A percentile compares a stretch with the other conserved stretches of the same genome.
Evolutionary conservation across 345 rosid species (phyloP).

Genomic region (Reutealis trisperma): DNA sequence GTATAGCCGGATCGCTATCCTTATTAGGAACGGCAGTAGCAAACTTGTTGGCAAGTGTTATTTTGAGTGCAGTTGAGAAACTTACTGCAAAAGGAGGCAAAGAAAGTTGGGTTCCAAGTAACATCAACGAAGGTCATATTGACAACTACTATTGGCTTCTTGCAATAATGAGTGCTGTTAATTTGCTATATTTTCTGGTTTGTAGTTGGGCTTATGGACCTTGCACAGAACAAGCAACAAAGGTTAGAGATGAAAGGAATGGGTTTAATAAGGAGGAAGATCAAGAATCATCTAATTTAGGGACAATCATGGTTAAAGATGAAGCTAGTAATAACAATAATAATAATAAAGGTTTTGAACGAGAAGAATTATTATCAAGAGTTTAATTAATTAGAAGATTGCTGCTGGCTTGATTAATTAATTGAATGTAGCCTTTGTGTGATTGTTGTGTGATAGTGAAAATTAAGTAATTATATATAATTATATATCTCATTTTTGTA

Average conservation of each 20-base stretch:
- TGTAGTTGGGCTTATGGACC: constrained; percentile 86
- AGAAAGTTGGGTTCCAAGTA: constrained; percentile 50
- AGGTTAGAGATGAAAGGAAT: constrained; percentile 38
- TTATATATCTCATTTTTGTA: constrained; percentile 2
- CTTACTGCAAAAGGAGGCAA: constrained; percentile 28
- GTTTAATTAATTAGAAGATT: neutral
- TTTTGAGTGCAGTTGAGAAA: constrained; percentile 35
- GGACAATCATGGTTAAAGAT: constrained; percentile 2
- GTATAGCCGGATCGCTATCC: constrained; percentile 37
- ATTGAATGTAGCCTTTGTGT: neutral
- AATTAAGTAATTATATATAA: neutral
- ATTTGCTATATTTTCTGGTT: constrained; percentile 55
- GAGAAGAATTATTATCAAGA: neutral
- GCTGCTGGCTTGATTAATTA: neutral
- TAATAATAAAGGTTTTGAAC: constrained; percentile 12
- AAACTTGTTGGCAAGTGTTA: constrained; percentile 41
- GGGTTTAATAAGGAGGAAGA: constrained; percentile 24
- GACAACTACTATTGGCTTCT: constrained; percentile 58
- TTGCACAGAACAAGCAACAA: constrained; percentile 36
- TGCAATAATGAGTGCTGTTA: constrained; percentile 38
- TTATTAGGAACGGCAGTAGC: constrained; percentile 34
- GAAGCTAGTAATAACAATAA: constrained; percentile 27
- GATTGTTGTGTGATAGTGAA: constrained; percentile 21
- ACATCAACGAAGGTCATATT: constrained; percentile 51
- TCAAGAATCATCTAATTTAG: neutral